phyloP scores from a whole-genome alignment of 2,329 filamentous ascomycete genomes.

The Diplodia scrobiculata region DNA sequence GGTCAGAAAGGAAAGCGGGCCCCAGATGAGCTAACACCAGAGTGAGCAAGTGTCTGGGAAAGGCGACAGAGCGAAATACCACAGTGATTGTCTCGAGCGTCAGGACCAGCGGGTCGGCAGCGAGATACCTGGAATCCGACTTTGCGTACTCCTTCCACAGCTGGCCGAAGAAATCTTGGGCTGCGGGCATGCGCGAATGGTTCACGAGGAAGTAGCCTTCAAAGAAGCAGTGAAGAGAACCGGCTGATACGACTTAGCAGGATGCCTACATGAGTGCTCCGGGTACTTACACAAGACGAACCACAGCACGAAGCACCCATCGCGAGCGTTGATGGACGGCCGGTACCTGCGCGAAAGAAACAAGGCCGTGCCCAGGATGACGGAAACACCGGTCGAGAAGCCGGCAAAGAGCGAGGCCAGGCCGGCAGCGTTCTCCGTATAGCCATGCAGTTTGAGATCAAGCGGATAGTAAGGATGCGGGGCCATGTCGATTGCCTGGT shows the following conservation, averaged over 20 bases:
- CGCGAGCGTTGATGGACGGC: slow-evolving; percentile 4
- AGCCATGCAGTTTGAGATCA: slow-evolving; percentile 7
- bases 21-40: slow-evolving; percentile 55
- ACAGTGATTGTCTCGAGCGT: slow-evolving; percentile 60
- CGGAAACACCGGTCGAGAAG: not conserved
- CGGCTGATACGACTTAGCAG: not conserved
- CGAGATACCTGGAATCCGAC: slow-evolving; percentile 60
- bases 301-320: slow-evolving; percentile 17
- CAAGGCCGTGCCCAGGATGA: slow-evolving; percentile 1
- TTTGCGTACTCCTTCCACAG: slow-evolving; percentile 63
- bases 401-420: not conserved
- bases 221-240: slow-evolving; percentile 23
- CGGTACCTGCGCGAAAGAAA: not conserved
- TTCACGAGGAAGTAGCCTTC: slow-evolving; percentile 20
- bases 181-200: slow-evolving; percentile 8
- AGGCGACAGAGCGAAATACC: slow-evolving; percentile 30
- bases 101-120: slow-evolving; percentile 57
- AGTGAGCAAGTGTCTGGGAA: not conserved
- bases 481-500: not conserved
- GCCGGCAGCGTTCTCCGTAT: slow-evolving; percentile 5
- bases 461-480: slow-evolving; percentile 16
- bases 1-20: slow-evolving; percentile 59
- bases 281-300: slow-evolving; percentile 21
- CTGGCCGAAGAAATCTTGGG: slow-evolving; percentile 49
- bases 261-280: not conserved